These are phyloP conservation scores for Magnusiomyces magnusii DNA, from an alignment of 1,139 yeast genomes.

Conservation along the genomic window DNA sequence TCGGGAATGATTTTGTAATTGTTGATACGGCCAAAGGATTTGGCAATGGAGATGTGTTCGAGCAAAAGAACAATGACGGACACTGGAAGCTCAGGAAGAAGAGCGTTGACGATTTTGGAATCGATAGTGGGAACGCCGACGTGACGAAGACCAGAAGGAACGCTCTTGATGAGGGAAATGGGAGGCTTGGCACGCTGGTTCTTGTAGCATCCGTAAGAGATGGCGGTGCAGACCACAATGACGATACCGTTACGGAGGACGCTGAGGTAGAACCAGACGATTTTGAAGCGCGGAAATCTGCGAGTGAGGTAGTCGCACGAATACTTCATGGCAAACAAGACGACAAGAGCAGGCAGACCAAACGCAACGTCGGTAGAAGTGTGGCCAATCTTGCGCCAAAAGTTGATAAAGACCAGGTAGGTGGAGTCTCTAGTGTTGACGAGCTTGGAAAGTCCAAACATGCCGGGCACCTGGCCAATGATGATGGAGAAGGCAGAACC, in stretches of 20 bases:
- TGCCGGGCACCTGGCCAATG: constrained; percentile 76
- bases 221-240: constrained; percentile 67
- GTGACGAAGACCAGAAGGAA: constrained; percentile 73
- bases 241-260: constrained; percentile 78
- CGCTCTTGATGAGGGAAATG: constrained; percentile 62
- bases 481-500: constrained; percentile 85
- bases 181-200: constrained; percentile 36
- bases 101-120: constrained; percentile 46
- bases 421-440: constrained; percentile 72
- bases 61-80: constrained; percentile 72
- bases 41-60: constrained; percentile 91
- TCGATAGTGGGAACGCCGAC: constrained; percentile 70
- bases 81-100: constrained; percentile 79
- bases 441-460: constrained; percentile 60
- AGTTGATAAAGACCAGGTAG: constrained; percentile 59
- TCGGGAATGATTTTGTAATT: constrained; percentile 88
- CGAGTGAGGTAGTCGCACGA: constrained; percentile 49
- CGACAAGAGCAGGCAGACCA: constrained; percentile 65
- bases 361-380: constrained; percentile 80
- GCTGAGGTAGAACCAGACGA: constrained; percentile 57
- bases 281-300: constrained; percentile 54
- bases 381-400: constrained; percentile 62
- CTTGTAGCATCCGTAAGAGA: constrained; percentile 55
- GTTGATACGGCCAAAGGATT: constrained; percentile 87
- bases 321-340: constrained; percentile 45